Evolutionary conservation across 2,329 filamentous ascomycete species (phyloP), one percentile per base, ranked within the genome.

Genomic region (Ascochyta lentis): DNA sequence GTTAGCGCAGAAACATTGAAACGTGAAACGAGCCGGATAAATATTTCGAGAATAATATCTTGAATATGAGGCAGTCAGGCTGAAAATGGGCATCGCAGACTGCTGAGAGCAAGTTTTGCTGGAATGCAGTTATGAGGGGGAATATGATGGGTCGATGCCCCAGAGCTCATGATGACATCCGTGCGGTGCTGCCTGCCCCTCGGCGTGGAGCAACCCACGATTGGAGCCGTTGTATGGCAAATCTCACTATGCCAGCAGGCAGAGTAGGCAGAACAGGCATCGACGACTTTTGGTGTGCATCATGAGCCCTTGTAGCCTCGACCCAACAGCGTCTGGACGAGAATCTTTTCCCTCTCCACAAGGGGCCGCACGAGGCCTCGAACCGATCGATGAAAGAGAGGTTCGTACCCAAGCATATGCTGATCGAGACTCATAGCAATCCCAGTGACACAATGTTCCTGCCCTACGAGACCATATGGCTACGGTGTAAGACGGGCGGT

Each of bases 381-480:
- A 60, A 54, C 53, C 57, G 56, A 47, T 53, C 58, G 59, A 66
- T 13, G 10, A 13, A 12, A 67, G 59, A 54, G 59, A 63, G 60
- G 42, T 42, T 54, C 73, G 52, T 77, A 77, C 75, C 74, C 75
- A 75, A 76, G 71, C 66, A 72, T 73, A 39, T 74, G 69, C 59
- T 75, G 73, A 68, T 75, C 74, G 70, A 75, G 60, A 73, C 69
- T 76, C 75, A 77, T 77, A 74, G 69, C 74, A 73, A 66, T 62
- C 61, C 64, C 58, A 58, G 60, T 72, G 61, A 65, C 61, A 69
- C 64, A 59, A 54, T 61, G 51, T 63, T 53, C 56, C 59, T 58
- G 49, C 55, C 63, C 58, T 64, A 60, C 59, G 37, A 65, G 63
- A 68, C 60, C 72, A 75, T 74, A 54, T 69, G 72, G 66, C 58